phyloP scores from a whole-genome alignment of 1,139 yeast genomes.

The Meyerozyma guilliermondii region DNA sequence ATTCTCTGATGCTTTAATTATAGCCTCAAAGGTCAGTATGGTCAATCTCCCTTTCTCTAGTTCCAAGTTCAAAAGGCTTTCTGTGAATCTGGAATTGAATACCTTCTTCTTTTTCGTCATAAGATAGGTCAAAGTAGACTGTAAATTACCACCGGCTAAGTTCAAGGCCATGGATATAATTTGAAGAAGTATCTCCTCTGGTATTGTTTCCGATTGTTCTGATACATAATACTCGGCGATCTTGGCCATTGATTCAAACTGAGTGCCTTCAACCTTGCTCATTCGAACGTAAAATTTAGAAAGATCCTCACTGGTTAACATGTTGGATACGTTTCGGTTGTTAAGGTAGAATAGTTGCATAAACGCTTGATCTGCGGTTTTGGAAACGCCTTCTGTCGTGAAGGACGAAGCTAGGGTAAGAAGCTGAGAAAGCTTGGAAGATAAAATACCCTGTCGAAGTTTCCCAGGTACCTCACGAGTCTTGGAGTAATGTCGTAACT shows the following conservation, averaged over 20 bases:
- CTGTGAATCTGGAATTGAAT: neutral
- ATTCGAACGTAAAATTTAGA: neutral
- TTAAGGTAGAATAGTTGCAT: conserved; percentile 14
- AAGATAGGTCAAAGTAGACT: neutral
- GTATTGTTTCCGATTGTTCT: neutral
- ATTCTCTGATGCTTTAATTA: conserved; percentile 9
- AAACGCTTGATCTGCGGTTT: conserved; percentile 17
- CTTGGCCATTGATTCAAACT: neutral
- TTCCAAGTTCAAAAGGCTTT: conserved; percentile 5
- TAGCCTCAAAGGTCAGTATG: conserved; percentile 20
- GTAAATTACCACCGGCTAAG: neutral
- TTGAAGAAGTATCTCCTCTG: neutral
- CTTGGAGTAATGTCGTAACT: conserved; percentile 23
- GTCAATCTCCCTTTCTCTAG: conserved; percentile 11
- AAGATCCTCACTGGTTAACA: conserved; percentile 2
- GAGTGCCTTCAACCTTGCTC: neutral
- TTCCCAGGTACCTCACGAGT: conserved; percentile 22
- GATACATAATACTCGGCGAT: neutral
- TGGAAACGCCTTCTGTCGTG: conserved; percentile 10
- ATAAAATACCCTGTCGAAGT: conserved; percentile 17
- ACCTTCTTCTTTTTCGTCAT: neutral
- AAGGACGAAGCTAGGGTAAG: conserved; percentile 7
- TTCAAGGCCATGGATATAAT: neutral
- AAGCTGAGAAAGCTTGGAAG: conserved; percentile 17
- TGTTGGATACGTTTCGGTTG: conserved; percentile 6